phyloP scores from a whole-genome alignment of 805 yeast genomes.

The Teunomyces tritomae region DNA sequence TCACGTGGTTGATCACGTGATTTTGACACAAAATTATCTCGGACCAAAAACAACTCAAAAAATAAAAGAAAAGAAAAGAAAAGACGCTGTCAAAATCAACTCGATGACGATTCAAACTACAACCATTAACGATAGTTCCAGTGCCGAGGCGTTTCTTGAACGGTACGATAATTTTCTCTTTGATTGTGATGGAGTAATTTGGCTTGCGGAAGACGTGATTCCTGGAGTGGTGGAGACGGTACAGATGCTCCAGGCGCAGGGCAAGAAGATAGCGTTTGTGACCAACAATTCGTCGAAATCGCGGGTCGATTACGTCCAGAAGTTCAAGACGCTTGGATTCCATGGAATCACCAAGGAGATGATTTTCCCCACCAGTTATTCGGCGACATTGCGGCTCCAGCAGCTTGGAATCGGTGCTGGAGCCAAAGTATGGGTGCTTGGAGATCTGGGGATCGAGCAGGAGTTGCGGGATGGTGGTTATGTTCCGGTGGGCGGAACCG shows the following conservation, averaged over 20 bases:
- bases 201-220: constrained; percentile 35
- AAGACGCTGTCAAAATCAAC: neutral
- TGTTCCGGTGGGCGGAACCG: constrained; percentile 35
- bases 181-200: constrained; percentile 44
- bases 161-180: constrained; percentile 37
- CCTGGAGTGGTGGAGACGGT: constrained; percentile 32
- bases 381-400: constrained; percentile 28
- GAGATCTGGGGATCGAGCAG: constrained; percentile 37
- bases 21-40: no score
- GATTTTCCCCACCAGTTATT: constrained; percentile 38
- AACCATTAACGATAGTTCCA: constrained; percentile 9
- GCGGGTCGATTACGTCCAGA: constrained; percentile 28
- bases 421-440: constrained; percentile 40
- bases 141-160: constrained; percentile 20
- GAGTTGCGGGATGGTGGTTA: constrained; percentile 33
- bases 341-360: constrained; percentile 22
- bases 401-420: constrained; percentile 20
- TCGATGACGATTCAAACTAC: neutral
- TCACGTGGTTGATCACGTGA: neutral
- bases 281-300: constrained; percentile 40
- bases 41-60: no score
- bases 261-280: constrained; percentile 32
- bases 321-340: constrained; percentile 32
- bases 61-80: no score
- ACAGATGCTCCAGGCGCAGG: constrained; percentile 16